phyloP scores from a whole-genome alignment of 805 yeast species.

The Candida schatavii region DNA sequence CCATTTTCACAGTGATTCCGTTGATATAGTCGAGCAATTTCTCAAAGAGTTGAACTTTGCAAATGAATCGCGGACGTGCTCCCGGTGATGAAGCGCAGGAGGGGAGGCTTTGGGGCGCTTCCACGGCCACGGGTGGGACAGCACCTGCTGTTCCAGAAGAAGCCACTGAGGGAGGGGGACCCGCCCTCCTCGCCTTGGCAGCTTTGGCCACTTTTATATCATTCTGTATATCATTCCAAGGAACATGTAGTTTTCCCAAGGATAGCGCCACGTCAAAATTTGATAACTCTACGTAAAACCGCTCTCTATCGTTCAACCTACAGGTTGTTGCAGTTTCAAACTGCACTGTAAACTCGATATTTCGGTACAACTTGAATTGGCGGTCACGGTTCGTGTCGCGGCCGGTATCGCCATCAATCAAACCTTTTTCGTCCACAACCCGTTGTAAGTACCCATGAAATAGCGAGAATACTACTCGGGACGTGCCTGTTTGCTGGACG shows the following conservation, averaged over 20 bases:
- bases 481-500: conserved; percentile 13
- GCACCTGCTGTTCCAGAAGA: not conserved
- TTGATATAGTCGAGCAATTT: not conserved
- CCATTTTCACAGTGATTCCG: conserved; percentile 18
- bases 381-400: conserved; percentile 11
- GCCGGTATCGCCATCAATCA: conserved; percentile 5
- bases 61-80: not conserved
- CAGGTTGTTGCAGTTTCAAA: conserved; percentile 21
- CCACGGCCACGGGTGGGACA: not conserved
- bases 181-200: conserved; percentile 6
- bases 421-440: not conserved
- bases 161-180: too few relatives aligned
- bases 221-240: conserved; percentile 4
- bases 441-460: conserved; percentile 20
- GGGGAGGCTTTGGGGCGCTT: not conserved
- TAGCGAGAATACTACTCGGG: conserved; percentile 14
- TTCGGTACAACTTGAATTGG: conserved; percentile 20
- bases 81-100: not conserved
- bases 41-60: not conserved
- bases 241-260: conserved; percentile 9
- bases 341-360: conserved; percentile 19
- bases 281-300: conserved; percentile 12
- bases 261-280: conserved; percentile 12
- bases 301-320: conserved; percentile 8
- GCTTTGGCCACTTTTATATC: not conserved